Evolutionary conservation across 2,329 filamentous ascomycete species (phyloP).

Genomic region (Neodidymelliopsis sp.): DNA sequence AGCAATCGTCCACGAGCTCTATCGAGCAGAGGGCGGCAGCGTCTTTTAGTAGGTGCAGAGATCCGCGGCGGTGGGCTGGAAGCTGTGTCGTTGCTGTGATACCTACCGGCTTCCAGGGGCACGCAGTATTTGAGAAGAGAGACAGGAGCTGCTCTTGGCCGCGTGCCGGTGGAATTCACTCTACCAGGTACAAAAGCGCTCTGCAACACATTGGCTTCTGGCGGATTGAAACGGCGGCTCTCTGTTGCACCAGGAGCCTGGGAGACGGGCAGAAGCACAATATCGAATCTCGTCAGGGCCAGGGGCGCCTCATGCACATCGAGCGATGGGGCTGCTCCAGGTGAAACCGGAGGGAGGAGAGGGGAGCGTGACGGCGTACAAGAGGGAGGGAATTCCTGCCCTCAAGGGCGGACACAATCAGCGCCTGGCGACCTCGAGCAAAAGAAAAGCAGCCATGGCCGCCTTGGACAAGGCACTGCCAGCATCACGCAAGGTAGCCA

Average conservation of each 20-base stretch:
- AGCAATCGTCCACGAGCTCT: constrained; percentile 45
- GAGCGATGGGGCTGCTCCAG: constrained; percentile 45
- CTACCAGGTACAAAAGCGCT: constrained; percentile 51
- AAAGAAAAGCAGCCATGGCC: constrained; percentile 44
- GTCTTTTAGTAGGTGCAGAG: constrained; percentile 50
- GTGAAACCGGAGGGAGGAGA: constrained; percentile 47
- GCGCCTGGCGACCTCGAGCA: constrained; percentile 40
- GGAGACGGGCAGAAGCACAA: constrained; percentile 34
- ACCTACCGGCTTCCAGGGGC: constrained; percentile 46
- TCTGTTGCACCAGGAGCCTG: constrained; percentile 48
- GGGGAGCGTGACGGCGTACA: constrained; percentile 47
- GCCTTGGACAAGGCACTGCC: constrained; percentile 28
- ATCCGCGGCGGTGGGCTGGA: constrained; percentile 43
- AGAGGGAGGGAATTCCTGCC: constrained; percentile 42
- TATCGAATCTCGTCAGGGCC: constrained; percentile 48
- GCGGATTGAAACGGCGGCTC: constrained; percentile 48
- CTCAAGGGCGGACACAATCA: constrained; percentile 39
- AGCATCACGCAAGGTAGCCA: constrained; percentile 33
- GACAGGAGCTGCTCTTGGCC: constrained; percentile 42
- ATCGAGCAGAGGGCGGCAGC: constrained; percentile 38
- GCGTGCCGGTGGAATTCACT: constrained; percentile 42
- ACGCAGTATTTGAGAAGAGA: constrained; percentile 50
- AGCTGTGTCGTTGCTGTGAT: constrained; percentile 50
- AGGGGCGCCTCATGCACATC: constrained; percentile 49
- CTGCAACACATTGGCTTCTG: constrained; percentile 48